phyloP scores from a whole-genome alignment of 2,329 filamentous ascomycete species.

The Claviceps citrina region DNA sequence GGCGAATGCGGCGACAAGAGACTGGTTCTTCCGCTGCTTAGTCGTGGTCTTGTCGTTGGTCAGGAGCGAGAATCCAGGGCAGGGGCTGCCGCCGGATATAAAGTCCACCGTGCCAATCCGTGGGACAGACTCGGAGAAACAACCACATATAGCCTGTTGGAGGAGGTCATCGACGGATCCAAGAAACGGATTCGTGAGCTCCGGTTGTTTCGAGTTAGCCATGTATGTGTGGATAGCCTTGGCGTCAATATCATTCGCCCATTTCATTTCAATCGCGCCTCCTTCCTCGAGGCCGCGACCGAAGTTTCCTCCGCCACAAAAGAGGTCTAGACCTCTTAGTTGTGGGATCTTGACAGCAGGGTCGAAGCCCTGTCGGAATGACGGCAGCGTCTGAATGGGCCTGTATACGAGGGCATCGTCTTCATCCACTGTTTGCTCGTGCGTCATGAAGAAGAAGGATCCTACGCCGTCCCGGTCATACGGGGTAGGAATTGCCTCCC shows the following conservation, averaged over 20 bases:
- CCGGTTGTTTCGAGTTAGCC: conserved; percentile 39
- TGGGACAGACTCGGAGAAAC: conserved; percentile 33
- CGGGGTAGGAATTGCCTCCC: conserved; percentile 37
- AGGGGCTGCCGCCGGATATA: conserved; percentile 60
- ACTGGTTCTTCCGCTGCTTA: conserved; percentile 52
- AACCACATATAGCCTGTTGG: conserved; percentile 35
- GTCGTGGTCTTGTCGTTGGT: conserved; percentile 42
- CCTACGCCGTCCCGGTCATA: conserved; percentile 52
- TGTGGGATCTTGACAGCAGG: conserved; percentile 21
- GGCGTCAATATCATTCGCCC: conserved; percentile 50
- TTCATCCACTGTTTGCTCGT: conserved; percentile 9
- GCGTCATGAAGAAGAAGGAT: conserved; percentile 49
- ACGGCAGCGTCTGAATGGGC: conserved; percentile 19
- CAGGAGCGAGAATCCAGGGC: conserved; percentile 55
- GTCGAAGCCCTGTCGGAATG: conserved; percentile 41
- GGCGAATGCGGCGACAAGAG: conserved; percentile 61
- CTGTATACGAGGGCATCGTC: conserved; percentile 11
- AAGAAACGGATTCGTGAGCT: conserved; percentile 38
- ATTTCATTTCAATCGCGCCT: conserved; percentile 46
- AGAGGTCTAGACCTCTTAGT: conserved; percentile 53
- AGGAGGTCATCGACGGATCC: conserved; percentile 62
- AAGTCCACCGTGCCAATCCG: conserved; percentile 49
- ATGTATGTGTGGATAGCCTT: conserved; percentile 57
- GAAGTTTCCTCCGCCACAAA: conserved; percentile 64
- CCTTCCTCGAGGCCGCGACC: conserved; percentile 63